phyloP scores from a whole-genome alignment of 2,329 filamentous ascomycete species.

The Botrytis galanthina region DNA sequence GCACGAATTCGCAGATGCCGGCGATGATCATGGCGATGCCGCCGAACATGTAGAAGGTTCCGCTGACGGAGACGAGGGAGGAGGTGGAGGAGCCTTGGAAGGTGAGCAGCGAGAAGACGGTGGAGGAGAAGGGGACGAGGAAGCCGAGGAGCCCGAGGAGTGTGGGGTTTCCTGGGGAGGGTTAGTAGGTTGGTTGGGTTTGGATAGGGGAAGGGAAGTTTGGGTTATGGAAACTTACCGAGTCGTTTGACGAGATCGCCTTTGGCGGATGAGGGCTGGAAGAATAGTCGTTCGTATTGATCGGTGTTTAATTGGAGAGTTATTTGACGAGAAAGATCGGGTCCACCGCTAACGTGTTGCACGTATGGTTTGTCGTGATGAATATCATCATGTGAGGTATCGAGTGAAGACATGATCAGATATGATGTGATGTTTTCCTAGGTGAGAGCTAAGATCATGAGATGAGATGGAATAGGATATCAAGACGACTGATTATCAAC shows the following conservation, averaged over 20 bases:
- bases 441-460: background rate
- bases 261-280: conserved; percentile 23
- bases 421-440: background rate
- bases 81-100: conserved; percentile 21
- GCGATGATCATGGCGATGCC: conserved; percentile 25
- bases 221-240: conserved; percentile 11
- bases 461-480: background rate
- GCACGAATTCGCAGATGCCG: conserved; percentile 25
- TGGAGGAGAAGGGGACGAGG: conserved; percentile 21
- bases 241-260: conserved; percentile 26
- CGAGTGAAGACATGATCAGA: background rate
- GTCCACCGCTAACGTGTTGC: background rate
- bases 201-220: no score
- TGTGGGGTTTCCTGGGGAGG: conserved; percentile 7
- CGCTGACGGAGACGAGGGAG: conserved; percentile 17
- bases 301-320: conserved; percentile 22
- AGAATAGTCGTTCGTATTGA: conserved; percentile 27
- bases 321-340: conserved; percentile 7
- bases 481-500: background rate
- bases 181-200: background rate
- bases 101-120: conserved; percentile 22
- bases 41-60: conserved; percentile 23
- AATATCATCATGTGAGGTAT: background rate
- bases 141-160: conserved; percentile 22
- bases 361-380: conserved; percentile 6